Base-by-base conservation (phyloP, 1,284 basidiomycete genomes). In the Rhodotorula sp. region DNA sequence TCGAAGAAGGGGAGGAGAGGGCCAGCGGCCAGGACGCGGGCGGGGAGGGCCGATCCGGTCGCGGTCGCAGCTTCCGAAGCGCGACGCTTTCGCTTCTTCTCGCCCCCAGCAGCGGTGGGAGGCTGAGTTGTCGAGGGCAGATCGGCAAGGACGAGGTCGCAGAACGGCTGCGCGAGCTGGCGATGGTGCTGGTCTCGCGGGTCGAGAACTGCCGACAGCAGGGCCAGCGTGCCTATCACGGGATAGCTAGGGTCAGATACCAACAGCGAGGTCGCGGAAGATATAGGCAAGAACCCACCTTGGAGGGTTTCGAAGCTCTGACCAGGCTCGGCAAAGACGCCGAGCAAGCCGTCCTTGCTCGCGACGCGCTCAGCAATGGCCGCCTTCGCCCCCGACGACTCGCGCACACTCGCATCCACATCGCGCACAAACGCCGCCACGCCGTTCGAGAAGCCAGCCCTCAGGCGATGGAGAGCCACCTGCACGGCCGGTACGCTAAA, bases 1-100 rank as follows among this genome's bases (percentile, higher is more conserved):
- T 57, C 57, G 64, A 74, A 72, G 70, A 74, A 74, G 31, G 67
- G 34, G 14, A 74, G 57, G 29, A 74, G 63, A 0, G 65, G 59
- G 12, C 64, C 63, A 26, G 62, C 57, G 5, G 68, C 62, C 34
- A 72, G n/a, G 0, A 72, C 63, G 12, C 70, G 70, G 3, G 49
- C n/a, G 4, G 66, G n/a, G 5, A 68, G 51, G 23, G 20, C 18
- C 15, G 54, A 16, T 15, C 15, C 26, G 29, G n/a, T 16, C 54
- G 47, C 21, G 6, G 52, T 7, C 0, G n/a, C 26, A 2, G 39
- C 10, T 1, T 47, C 43, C 6, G 60, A 34, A n/a, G 31, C 49
- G 18, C 58, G 58, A 20, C 49, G 56, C 56, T 70, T 70, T 43
- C 62, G 56, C 60, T 70, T 70, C 59, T 59, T 63, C 54, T 56